phyloP scores from a whole-genome alignment of 1,284 basidiomycete genomes.

The Cryptococcus sp. region DNA sequence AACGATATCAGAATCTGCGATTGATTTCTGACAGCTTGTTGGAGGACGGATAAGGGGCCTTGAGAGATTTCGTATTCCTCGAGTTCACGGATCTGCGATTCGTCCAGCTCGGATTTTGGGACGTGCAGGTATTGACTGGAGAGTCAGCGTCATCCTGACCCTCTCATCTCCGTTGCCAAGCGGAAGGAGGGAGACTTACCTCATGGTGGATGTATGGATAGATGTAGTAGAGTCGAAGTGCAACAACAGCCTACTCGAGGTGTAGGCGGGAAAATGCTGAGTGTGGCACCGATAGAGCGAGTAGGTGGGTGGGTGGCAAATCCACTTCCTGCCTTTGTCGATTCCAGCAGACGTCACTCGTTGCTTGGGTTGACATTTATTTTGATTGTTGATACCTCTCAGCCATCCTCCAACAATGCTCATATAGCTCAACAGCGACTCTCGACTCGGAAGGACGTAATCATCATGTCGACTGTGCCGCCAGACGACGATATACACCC shows the following conservation, averaged over 20 bases:
- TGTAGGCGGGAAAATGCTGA: too few species aligned
- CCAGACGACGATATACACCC: conserved; percentile 24
- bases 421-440: too few species aligned
- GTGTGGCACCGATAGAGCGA: too few species aligned
- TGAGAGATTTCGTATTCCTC: conserved; percentile 97
- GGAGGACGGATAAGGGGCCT: conserved; percentile 93
- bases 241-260: too few species aligned
- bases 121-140: conserved; percentile 93
- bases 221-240: background rate
- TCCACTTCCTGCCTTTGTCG: too few species aligned
- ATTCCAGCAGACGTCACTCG: too few species aligned
- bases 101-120: conserved; percentile 95
- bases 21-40: conserved; percentile 96
- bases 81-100: conserved; percentile 88
- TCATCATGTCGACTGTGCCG: conserved; percentile 6
- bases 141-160: background rate
- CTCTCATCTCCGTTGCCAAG: too few species aligned
- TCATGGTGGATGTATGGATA: background rate
- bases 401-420: too few species aligned
- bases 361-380: too few species aligned
- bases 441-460: too few species aligned
- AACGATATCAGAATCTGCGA: conserved; percentile 96
- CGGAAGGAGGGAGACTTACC: background rate
- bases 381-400: too few species aligned
- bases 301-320: too few species aligned